Percentiles rank a stretch among this genome's conserved stretches.
Evolutionary conservation across 495 filamentous ascomycete species (phyloP).

Genomic region (Xylaria castorea): DNA sequence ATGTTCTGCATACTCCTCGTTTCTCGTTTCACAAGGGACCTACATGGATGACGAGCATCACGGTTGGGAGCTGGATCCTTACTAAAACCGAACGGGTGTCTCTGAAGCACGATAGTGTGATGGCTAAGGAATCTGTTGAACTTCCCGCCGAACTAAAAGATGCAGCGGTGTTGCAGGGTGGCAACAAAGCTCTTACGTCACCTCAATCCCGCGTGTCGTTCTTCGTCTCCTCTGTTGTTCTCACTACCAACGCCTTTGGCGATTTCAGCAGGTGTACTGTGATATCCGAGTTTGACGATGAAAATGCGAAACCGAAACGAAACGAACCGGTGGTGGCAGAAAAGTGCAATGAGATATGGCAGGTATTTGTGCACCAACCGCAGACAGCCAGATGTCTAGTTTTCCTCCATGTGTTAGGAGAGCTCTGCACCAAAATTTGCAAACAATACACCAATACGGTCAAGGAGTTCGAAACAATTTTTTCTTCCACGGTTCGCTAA

Average conservation of each 20-base stretch:
- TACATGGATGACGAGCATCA: constrained; percentile 5
- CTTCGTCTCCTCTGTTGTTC: constrained; percentile 26
- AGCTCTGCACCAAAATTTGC: constrained; percentile 19
- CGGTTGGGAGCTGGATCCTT: neutral
- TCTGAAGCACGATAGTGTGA: neutral
- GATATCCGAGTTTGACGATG: constrained; percentile 20
- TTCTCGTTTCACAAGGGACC: constrained; percentile 2
- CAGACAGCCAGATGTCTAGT: constrained; percentile 33
- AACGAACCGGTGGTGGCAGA: neutral
- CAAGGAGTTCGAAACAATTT: neutral
- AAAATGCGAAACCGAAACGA: neutral
- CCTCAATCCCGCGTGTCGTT: constrained; percentile 1
- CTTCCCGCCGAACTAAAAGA: neutral
- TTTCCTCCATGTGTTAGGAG: constrained; percentile 27
- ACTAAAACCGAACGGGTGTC: neutral
- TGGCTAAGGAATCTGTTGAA: neutral
- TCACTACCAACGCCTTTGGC: constrained; percentile 31
- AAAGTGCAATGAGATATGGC: constrained; percentile 25
- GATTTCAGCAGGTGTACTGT: constrained; percentile 30
- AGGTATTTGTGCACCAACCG: constrained; percentile 31
- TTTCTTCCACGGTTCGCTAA: neutral
- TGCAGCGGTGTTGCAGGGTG: neutral
- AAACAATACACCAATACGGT: constrained; percentile 1
- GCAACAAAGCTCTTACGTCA: neutral
- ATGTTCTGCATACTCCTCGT: neutral